Conservation (phyloP, 352 stramenopile species). For the Phytophthora quininea region DNA sequence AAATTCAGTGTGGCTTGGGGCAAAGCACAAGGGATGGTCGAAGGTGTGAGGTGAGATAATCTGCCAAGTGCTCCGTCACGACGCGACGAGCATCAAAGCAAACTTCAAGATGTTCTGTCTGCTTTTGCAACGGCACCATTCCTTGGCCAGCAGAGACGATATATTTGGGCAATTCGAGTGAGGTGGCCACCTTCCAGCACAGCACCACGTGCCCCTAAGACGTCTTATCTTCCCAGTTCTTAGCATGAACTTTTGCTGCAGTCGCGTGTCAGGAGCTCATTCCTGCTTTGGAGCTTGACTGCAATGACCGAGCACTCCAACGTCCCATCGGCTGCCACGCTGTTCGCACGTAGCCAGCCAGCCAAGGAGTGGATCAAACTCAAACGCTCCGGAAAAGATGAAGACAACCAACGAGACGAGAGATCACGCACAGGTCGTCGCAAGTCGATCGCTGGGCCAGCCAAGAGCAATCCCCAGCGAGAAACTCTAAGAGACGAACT, state of each 20-base stretch:
- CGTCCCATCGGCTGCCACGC: neutral
- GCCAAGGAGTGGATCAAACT: conserved; percentile 2
- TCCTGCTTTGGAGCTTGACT: neutral
- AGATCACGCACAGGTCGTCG: neutral
- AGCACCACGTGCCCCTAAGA: neutral
- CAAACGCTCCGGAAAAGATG: conserved; percentile 5
- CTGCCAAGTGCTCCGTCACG: neutral
- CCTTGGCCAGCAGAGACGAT: too few relatives aligned
- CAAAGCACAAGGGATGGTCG: too few relatives aligned
- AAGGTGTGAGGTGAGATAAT: too few relatives aligned
- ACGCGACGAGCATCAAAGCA: conserved; percentile 14
- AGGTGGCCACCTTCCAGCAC: too few relatives aligned
- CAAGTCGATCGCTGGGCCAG: neutral
- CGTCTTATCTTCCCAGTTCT: neutral
- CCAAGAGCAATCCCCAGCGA: neutral
- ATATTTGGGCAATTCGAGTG: too few relatives aligned
- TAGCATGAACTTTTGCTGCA: neutral
- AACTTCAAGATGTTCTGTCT: conserved; percentile 19
- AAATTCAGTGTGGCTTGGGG: conserved; percentile 18
- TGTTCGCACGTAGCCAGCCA: neutral
- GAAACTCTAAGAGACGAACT: neutral
- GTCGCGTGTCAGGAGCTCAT: neutral
- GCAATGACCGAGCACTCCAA: conserved; percentile 15
- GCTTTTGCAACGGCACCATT: neutral
- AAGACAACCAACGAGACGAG: conserved; percentile 29